Evolutionary conservation across 1,139 yeast species (phyloP).

Genomic region (Saccharomyces hybrid): DNA sequence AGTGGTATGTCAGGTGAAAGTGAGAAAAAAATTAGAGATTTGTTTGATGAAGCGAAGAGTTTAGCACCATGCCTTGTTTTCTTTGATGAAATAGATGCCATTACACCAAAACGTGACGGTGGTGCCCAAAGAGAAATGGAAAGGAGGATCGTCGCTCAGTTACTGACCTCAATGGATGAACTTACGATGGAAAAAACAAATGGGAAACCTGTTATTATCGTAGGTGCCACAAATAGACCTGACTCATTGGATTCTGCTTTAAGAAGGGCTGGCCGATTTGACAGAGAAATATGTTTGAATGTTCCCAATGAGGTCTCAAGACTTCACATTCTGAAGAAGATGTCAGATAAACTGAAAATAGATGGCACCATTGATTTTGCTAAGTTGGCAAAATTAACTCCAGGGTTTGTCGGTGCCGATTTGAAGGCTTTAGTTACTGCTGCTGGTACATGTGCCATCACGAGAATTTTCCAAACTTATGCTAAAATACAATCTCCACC

Average conservation of each 20-base stretch:
- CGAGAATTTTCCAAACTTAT: conserved; percentile 60
- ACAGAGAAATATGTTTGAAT: conserved; percentile 83
- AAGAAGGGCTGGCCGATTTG: conserved; percentile 94
- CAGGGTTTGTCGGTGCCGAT: conserved; percentile 98
- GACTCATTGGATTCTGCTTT: conserved; percentile 94
- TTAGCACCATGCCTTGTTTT: conserved; percentile 89
- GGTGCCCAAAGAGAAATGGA: conserved; percentile 99
- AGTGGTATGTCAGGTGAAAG: conserved; percentile 99
- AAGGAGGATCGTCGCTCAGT: conserved; percentile 89
- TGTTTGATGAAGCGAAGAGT: conserved; percentile 85
- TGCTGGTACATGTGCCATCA: conserved; percentile 91
- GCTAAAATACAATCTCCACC: conserved; percentile 14
- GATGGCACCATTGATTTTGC: conserved; percentile 64
- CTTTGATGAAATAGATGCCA: conserved; percentile 95
- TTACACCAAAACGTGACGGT: conserved; percentile 89
- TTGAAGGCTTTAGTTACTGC: conserved; percentile 88
- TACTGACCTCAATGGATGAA: conserved; percentile 90
- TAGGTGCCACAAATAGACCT: conserved; percentile 96
- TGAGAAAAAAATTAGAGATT: conserved; percentile 85
- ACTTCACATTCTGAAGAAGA: conserved; percentile 62
- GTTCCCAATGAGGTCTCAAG: conserved; percentile 89
- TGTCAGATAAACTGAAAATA: conserved; percentile 60
- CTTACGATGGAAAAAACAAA: conserved; percentile 77
- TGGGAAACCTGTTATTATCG: conserved; percentile 89
- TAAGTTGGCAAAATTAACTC: conserved; percentile 81